Evolutionary conservation across 2,329 filamentous ascomycete genomes (phyloP), one percentile per base, ranked within the genome.

Genomic region (Sporothrix pallida): DNA sequence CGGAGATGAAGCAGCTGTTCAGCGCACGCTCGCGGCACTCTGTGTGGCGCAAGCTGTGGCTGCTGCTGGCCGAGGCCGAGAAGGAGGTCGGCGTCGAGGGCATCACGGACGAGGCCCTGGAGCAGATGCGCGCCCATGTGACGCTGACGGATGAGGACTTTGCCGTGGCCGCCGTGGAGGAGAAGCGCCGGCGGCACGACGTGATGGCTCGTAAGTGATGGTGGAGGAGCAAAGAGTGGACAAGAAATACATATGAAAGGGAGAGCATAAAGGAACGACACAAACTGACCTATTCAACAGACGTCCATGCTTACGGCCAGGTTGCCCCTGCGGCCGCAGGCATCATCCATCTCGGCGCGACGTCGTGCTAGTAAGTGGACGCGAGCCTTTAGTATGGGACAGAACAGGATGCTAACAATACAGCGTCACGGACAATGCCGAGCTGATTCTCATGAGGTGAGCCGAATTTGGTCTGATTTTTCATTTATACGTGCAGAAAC

Each of bases 41-140:
- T 58, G 94, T 90, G 72, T 97, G 94, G 94, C 90, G 94, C 76
- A 87, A 93, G 81, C 89, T 97, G 20, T 98, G 95, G 95, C 85
- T 95, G 62, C 90, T 87, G 83, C 91, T 97, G 12, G 94, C 94
- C 31, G 91, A 97, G 85, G 86, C 88, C 10, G 92, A 97, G 85
- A 91, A 90, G 81, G 92, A 95, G 81, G 87, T 97, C 1, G 94
- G 94, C 2, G 88, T 97, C 65, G 84, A 88, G 9, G 80, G 83
- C 62, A 95, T 97, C 80, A 90, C 88, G 15, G 82, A 87, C 23
- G 89, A 95, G 78, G 94, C 94, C 9, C 85, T 98, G 71, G 87
- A 90, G 74, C 88, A 94, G 82, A 92, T 97, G 88, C 86, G 88
- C 76, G 87, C 89, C n/a, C 87, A 95, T 75, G 84, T 75, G 67